Evolutionary conservation across 164 flowering plant species (phyloP), one percentile per base, ranked within the genome.

Genomic region (Liriodendron chinense): DNA sequence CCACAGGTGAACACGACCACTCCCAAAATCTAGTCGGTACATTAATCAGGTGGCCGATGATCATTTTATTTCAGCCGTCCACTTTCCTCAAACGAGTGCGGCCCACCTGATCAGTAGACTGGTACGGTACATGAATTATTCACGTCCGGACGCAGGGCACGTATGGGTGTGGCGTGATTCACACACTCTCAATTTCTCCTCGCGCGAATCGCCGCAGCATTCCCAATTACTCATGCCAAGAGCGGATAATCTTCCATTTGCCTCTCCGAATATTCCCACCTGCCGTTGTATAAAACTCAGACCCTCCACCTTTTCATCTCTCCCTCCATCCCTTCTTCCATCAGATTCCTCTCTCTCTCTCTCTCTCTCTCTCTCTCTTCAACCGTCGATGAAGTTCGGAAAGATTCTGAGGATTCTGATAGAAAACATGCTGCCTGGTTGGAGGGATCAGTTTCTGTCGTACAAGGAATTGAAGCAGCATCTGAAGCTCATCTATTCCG

Each of bases 381-480:
- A 69, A 20, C 24, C 25, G 18, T 53, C 10, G 59, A 94, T 94
- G 98, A 94, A 92, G 81, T 94, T 94, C 77, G 96, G 98, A 13
- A 94, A 94, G 87, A 91, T 92, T 74, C 81, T 93, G 66, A 91
- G 92, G 81, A 88, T 80, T 77, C 93, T 92, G 86, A 90, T 93
- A 74, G 95, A 92, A 76, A 94, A 91, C 74, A 88, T 94, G 1
- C 83, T 91, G 72, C 98, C 98, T 0, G 97, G 91, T 69, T 94
- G 98, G 98, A 83, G 94, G 70, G 98, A 94, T 82, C 88, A 90
- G 84, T 93, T 91, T 74, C 78, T 94, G 24, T 90, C 95, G 6
- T 94, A 94, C 84, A 94, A 94, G 81, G 92, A 90, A 10, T 82
- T 94, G 77, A 94, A 94, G 89, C 87, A 91, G 85, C 77, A 24